A percentile compares a stretch with the other conserved stretches of the same genome.
Conservation (phyloP, 2,329 filamentous ascomycete genomes). For the Fusarium albidum region DNA sequence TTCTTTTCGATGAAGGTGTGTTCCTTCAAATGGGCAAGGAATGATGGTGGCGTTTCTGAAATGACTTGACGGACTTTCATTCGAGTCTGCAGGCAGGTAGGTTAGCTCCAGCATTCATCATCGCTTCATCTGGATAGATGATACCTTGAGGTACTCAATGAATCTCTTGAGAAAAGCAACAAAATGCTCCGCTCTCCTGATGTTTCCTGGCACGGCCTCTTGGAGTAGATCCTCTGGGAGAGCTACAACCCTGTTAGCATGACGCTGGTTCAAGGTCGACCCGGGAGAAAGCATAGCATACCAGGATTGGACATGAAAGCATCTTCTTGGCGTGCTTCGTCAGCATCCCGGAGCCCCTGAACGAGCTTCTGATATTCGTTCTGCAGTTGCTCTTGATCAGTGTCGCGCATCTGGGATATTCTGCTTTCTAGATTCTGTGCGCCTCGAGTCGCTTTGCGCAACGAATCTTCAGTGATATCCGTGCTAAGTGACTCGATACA, state of each 20-base stretch:
- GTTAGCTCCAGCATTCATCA: slow-evolving; percentile 11
- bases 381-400: slow-evolving; percentile 92
- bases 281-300: slow-evolving; percentile 40
- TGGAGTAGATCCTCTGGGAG: slow-evolving; percentile 93
- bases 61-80: slow-evolving; percentile 99
- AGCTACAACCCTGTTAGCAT: slow-evolving; percentile 52
- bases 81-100: slow-evolving; percentile 67
- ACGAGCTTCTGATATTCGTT: slow-evolving; percentile 96
- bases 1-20: slow-evolving; percentile 98
- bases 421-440: slow-evolving; percentile 90
- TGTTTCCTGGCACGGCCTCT: slow-evolving; percentile 96
- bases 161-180: slow-evolving; percentile 94
- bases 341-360: slow-evolving; percentile 85
- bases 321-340: slow-evolving; percentile 90
- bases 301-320: slow-evolving; percentile 95
- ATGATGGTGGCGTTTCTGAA: slow-evolving; percentile 94
- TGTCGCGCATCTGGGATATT: slow-evolving; percentile 94
- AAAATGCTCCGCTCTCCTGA: slow-evolving; percentile 94
- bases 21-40: slow-evolving; percentile 90
- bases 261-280: background rate
- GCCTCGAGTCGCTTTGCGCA: slow-evolving; percentile 88
- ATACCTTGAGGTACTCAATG: slow-evolving; percentile 90
- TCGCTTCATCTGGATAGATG: background rate
- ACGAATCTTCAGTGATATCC: slow-evolving; percentile 92
- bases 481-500: slow-evolving; percentile 98